phyloP scores from a whole-genome alignment of 768 basidiomycete genomes.

The Lentinula edodes region DNA sequence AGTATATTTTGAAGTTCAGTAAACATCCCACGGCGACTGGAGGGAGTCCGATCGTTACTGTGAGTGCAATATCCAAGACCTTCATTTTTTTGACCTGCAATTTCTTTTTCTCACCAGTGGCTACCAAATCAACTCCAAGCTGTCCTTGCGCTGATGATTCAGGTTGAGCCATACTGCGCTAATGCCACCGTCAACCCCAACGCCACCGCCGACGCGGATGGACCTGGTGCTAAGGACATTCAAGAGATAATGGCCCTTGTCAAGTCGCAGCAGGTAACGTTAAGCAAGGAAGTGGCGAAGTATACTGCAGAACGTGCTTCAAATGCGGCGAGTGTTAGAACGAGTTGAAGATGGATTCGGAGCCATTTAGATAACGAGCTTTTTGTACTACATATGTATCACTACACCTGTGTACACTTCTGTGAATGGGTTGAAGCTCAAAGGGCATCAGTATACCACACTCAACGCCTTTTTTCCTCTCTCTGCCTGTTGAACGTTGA shows the following conservation, averaged over 20 bases:
- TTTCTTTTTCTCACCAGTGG: not conserved
- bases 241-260: not conserved
- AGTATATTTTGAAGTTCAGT: conserved; percentile 23
- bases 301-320: not conserved
- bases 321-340: not conserved
- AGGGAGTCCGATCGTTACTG: conserved; percentile 16
- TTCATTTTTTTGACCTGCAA: not conserved
- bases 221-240: not conserved
- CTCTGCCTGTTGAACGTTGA: too few relatives aligned
- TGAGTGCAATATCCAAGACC: not conserved
- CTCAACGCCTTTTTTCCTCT: too few relatives aligned
- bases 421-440: too few relatives aligned
- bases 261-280: not conserved
- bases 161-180: not conserved
- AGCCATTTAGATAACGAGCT: too few relatives aligned
- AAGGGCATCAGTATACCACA: too few relatives aligned
- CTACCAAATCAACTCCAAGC: not conserved
- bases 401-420: too few relatives aligned
- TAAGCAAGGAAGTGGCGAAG: not conserved
- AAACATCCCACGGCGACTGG: conserved; percentile 23
- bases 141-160: not conserved
- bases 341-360: not conserved
- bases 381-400: too few relatives aligned
- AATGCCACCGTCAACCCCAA: not conserved
- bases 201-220: not conserved